Evolutionary conservation across 495 filamentous ascomycete genomes (phyloP).

Genomic region (Astrothelium macrocarpum): DNA sequence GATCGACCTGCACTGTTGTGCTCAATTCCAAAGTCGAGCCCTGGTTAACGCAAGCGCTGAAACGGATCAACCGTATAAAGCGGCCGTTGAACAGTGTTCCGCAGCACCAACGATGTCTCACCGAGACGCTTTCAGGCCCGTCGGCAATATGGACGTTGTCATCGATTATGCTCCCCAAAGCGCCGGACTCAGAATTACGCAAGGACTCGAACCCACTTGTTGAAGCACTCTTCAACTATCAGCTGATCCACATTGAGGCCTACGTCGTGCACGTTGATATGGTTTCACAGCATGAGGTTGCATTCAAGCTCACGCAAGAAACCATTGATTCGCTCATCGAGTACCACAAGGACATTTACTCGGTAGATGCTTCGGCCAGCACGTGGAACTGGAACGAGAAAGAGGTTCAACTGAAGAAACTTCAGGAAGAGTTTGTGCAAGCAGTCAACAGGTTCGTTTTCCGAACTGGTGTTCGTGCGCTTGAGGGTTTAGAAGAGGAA

Average conservation of each 20-base stretch:
- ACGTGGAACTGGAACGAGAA: slow-evolving; percentile 98
- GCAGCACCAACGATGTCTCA: slow-evolving; percentile 93
- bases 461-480: slow-evolving; percentile 74
- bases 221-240: slow-evolving; percentile 87
- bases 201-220: slow-evolving; percentile 80
- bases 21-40: slow-evolving; percentile 89
- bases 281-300: slow-evolving; percentile 94
- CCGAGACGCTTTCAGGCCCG: slow-evolving; percentile 82
- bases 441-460: slow-evolving; percentile 97
- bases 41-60: slow-evolving; percentile 93
- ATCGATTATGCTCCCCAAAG: slow-evolving; percentile 87
- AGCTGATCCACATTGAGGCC: slow-evolving; percentile 89
- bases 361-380: slow-evolving; percentile 74
- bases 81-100: slow-evolving; percentile 94
- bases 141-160: slow-evolving; percentile 94
- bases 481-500: slow-evolving; percentile 96
- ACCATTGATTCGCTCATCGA: slow-evolving; percentile 92
- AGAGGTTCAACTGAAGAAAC: slow-evolving; percentile 88
- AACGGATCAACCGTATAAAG: slow-evolving; percentile 96
- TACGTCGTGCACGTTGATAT: slow-evolving; percentile 99
- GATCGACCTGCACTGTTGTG: slow-evolving; percentile 91
- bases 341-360: slow-evolving; percentile 96
- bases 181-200: slow-evolving; percentile 76
- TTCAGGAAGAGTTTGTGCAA: slow-evolving; percentile 96
- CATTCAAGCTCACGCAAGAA: slow-evolving; percentile 96